A percentile compares a stretch with the other conserved stretches of the same genome.
Conservation (phyloP, 306 rosid species). For the Begonia masoniana region DNA sequence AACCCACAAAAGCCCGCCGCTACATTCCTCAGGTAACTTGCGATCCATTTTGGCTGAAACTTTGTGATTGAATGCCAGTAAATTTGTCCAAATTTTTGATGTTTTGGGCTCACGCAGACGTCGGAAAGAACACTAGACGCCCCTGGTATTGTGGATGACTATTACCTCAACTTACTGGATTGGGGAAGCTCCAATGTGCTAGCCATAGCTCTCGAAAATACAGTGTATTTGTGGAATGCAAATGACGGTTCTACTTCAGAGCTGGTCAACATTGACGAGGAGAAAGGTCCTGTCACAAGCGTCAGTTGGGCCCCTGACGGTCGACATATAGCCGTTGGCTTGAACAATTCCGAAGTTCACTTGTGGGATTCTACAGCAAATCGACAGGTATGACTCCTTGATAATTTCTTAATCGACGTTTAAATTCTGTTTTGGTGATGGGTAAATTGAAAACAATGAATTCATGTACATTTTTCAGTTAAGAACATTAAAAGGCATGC, state of each 20-base stretch:
- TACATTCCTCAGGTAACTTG: slow-evolving; percentile 52
- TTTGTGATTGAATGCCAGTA: too few relatives aligned
- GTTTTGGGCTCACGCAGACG: slow-evolving; percentile 20
- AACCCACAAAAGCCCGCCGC: slow-evolving; percentile 30
- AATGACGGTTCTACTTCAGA: slow-evolving; percentile 43
- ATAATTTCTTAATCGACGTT: background rate
- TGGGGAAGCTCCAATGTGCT: slow-evolving; percentile 61
- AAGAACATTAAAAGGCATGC: slow-evolving; percentile 49
- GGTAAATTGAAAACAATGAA: background rate
- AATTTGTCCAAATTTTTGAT: background rate
- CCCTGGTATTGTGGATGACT: slow-evolving; percentile 61
- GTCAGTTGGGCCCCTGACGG: slow-evolving; percentile 83
- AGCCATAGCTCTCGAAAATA: slow-evolving; percentile 48
- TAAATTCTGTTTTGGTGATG: too few relatives aligned
- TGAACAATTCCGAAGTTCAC: slow-evolving; percentile 62
- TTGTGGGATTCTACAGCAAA: slow-evolving; percentile 51
- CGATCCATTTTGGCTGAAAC: background rate
- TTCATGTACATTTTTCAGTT: slow-evolving; percentile 23
- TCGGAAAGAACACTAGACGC: slow-evolving; percentile 79
- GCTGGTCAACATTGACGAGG: slow-evolving; percentile 50
- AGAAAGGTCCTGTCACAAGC: slow-evolving; percentile 58
- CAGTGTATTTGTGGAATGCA: slow-evolving; percentile 65
- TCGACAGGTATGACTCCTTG: slow-evolving; percentile 26
- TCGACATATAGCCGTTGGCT: slow-evolving; percentile 52
- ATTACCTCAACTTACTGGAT: slow-evolving; percentile 57